Base-by-base conservation (phyloP, 768 basidiomycete genomes). In the Candolleomyces aberdarensis region DNA sequence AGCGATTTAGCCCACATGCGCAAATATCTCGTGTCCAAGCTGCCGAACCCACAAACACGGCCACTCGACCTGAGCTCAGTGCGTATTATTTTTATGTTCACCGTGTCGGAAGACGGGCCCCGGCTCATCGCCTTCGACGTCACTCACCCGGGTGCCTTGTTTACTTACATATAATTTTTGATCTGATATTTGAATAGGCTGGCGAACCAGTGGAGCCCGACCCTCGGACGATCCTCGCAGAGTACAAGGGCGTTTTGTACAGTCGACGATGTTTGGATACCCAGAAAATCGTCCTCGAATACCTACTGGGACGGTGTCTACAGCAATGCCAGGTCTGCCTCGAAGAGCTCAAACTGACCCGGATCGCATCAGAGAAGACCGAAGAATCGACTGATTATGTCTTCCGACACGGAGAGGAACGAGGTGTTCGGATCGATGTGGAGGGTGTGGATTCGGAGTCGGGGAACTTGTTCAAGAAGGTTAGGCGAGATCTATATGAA, bases 221-320 rank as follows among this genome's bases (percentile, higher is more conserved):
- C 7, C 14, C 20, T 17, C 26, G 40, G 13, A n/a, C 11, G 39
- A 41, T 61, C 11, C 6, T 60, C 17, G 47, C 56, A 20, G 60
- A 61, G 17, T 61, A 61, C 56, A 61, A 61, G 26, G 60, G 60
- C 31, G 60, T 44, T n/a, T 22, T 61, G 7, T 61, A 61, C 41
- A 55, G 60, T 11, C 26, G 41, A 13, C 54, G 52, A 20, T 56
- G 54, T 40, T 39, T 61, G 36, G n/a, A 15, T 2, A 57, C 48
- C 6, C 60, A 61, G 48, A 14, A 61, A 57, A 46, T 57, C n/a
- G 57, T 61, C 32, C 60, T 61, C 47, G 60, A 61, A 51, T 61
- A 57, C 19, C 56, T 61, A 13, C 56, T 61, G 8, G 60, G 60
- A 5, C 56, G 56, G 14, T 61, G 60, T 26, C 40, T 61, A 22